These are phyloP conservation scores for Vickermania ingenoplastis DNA, from an alignment of 208 protist genomes.

Conservation along the genomic window DNA sequence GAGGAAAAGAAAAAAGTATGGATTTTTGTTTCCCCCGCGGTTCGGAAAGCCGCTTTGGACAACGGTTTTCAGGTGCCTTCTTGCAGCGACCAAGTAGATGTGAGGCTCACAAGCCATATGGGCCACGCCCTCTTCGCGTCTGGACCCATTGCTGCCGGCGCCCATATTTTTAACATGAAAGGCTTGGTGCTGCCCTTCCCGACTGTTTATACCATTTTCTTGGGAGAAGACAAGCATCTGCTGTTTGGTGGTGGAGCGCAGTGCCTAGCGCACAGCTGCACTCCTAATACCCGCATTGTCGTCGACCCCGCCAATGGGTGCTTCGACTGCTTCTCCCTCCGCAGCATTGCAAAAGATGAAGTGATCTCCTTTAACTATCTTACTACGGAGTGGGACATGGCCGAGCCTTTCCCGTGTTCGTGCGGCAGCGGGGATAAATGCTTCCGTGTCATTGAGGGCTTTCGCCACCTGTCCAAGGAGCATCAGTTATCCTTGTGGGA, in stretches of 20 bases:
- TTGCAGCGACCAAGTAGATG: conserved; percentile 28
- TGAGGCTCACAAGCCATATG: conserved; percentile 24
- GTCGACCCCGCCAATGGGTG: conserved; percentile 49
- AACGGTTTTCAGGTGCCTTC: conserved; percentile 26
- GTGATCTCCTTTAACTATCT: conserved; percentile 84
- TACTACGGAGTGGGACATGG: conserved; percentile 85
- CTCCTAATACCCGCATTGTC: conserved; percentile 70
- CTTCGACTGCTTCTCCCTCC: conserved; percentile 50
- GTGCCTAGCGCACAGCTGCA: conserved; percentile 73
- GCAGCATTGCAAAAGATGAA: conserved; percentile 47
- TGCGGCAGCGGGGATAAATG: conserved; percentile 43
- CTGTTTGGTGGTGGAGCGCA: conserved; percentile 62
- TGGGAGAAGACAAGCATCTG: conserved; percentile 72
- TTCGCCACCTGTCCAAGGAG: conserved; percentile 35
- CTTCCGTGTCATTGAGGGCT: conserved; percentile 56
- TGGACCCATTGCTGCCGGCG: conserved; percentile 34
- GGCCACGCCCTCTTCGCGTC: conserved; percentile 55
- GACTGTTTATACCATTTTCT: conserved; percentile 78
- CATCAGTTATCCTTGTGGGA: conserved; percentile 56
- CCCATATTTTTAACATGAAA: conserved; percentile 52
- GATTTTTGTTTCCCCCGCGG: conserved; percentile 23
- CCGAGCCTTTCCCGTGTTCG: conserved; percentile 55
- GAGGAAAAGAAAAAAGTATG: conserved; percentile 28
- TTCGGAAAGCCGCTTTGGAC: conserved; percentile 31
- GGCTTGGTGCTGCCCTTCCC: conserved; percentile 73